Percentiles rank a stretch among this genome's conserved stretches.
phyloP scores from a whole-genome alignment of 75 land plant genomes.

The Selaginella tamariscina region DNA sequence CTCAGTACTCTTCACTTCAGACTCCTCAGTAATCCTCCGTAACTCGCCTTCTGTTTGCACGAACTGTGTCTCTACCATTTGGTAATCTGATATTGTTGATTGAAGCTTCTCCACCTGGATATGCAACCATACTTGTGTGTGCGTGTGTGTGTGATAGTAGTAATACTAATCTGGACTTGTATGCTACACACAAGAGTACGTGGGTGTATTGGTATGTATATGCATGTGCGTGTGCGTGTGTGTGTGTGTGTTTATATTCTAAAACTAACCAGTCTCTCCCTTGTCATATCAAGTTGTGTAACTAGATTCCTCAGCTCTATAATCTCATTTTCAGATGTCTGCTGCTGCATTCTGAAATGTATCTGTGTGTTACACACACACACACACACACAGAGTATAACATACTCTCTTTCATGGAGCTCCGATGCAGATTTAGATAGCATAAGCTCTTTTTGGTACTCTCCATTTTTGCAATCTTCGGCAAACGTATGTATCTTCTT shows the following conservation, averaged over 20 bases:
- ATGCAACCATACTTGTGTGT: not conserved
- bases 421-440: conserved; percentile 6
- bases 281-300: conserved; percentile 26
- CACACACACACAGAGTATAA: not conserved
- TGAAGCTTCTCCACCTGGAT: conserved; percentile 27
- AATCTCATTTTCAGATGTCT: conserved; percentile 20
- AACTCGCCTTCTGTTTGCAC: conserved; percentile 19
- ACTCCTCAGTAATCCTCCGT: conserved; percentile 18
- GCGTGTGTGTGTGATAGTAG: not conserved
- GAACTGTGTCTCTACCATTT: conserved; percentile 15
- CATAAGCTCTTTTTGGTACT: conserved; percentile 8
- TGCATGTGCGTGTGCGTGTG: not conserved
- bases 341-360: conserved; percentile 14
- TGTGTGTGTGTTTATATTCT: not conserved
- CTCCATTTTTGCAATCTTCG: conserved; percentile 8
- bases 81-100: conserved; percentile 18
- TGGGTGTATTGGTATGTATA: not conserved
- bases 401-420: conserved; percentile 3
- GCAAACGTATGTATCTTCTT: not conserved
- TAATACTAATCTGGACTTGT: not conserved
- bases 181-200: not conserved
- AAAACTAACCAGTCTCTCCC: conserved; percentile 23
- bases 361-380: not conserved
- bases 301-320: conserved; percentile 21
- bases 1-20: conserved; percentile 16